phyloP scores from a whole-genome alignment of 2,329 filamentous ascomycete species.

The Aspergillus luchuensis region DNA sequence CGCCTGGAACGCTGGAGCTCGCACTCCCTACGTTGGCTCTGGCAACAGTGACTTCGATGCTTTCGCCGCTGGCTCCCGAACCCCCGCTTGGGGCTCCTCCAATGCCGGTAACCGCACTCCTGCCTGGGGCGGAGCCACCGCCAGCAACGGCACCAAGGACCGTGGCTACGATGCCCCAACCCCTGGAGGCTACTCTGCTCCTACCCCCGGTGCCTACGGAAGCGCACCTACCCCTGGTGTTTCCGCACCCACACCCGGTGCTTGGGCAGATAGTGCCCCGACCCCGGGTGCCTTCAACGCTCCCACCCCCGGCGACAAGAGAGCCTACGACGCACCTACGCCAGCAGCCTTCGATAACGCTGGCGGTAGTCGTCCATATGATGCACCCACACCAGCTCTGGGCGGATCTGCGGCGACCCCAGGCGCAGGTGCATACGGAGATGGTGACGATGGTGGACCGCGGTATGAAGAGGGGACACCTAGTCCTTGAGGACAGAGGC shows the following conservation, averaged over 20 bases:
- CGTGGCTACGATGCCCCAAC: conserved; percentile 72
- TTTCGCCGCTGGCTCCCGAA: conserved; percentile 72
- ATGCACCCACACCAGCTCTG: conserved; percentile 54
- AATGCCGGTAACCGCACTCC: conserved; percentile 49
- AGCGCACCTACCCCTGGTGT: conserved; percentile 69
- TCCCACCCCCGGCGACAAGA: conserved; percentile 45
- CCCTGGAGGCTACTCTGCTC: conserved; percentile 68
- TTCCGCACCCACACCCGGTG: conserved; percentile 56
- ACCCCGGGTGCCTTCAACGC: conserved; percentile 51
- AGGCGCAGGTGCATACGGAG: conserved; percentile 37
- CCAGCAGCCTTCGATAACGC: conserved; percentile 34
- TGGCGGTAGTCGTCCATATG: conserved; percentile 34
- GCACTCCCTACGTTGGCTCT: conserved; percentile 70
- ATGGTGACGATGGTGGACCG: conserved; percentile 44
- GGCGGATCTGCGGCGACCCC: conserved; percentile 42
- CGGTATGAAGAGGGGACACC: conserved; percentile 48
- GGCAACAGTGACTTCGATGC: conserved; percentile 67
- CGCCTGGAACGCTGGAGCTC: conserved; percentile 75
- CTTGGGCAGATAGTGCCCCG: conserved; percentile 48
- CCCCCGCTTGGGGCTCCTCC: conserved; percentile 68
- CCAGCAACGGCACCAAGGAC: conserved; percentile 33
- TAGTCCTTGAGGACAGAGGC: conserved; percentile 31
- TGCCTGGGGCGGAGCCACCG: conserved; percentile 43
- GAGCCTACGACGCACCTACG: conserved; percentile 41
- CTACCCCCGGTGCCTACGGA: conserved; percentile 61